Percentiles rank a stretch among this genome's conserved stretches.
Evolutionary conservation across 2,329 filamentous ascomycete genomes (phyloP).

Genomic region (Pezicula carpinea): DNA sequence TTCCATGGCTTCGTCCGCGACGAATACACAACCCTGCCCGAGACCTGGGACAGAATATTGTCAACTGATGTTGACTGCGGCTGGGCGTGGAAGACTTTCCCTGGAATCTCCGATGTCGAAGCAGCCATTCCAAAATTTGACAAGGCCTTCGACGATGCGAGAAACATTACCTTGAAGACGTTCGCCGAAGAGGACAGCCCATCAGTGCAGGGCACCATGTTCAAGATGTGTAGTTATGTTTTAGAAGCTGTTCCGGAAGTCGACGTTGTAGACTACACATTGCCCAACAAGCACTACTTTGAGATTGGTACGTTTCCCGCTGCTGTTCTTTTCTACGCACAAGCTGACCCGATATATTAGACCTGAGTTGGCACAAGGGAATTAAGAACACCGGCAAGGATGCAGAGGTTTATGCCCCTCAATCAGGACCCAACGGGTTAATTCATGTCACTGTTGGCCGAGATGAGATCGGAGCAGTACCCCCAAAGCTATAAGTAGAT

Average conservation of each 20-base stretch:
- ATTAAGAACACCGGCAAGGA: slow-evolving; percentile 93
- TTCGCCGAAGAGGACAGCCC: slow-evolving; percentile 90
- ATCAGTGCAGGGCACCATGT: slow-evolving; percentile 96
- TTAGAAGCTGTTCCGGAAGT: slow-evolving; percentile 69
- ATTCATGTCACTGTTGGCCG: slow-evolving; percentile 89
- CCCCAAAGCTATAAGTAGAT: slow-evolving; percentile 21
- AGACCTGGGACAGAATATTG: slow-evolving; percentile 92
- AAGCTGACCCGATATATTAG: slow-evolving; percentile 39
- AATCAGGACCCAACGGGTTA: slow-evolving; percentile 87
- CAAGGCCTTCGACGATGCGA: slow-evolving; percentile 70
- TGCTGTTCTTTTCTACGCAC: background rate
- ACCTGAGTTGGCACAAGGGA: slow-evolving; percentile 94
- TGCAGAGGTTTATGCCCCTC: slow-evolving; percentile 91
- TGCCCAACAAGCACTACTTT: slow-evolving; percentile 99
- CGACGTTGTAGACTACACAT: slow-evolving; percentile 69
- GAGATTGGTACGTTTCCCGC: slow-evolving; percentile 67
- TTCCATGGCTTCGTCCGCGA: slow-evolving; percentile 94
- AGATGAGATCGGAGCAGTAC: slow-evolving; percentile 1
- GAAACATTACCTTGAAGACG: slow-evolving; percentile 80
- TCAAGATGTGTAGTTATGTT: slow-evolving; percentile 93
- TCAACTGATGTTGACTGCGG: slow-evolving; percentile 85
- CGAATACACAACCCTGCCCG: slow-evolving; percentile 84
- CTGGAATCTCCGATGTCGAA: slow-evolving; percentile 62
- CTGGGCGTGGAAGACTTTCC: slow-evolving; percentile 81
- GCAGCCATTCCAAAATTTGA: slow-evolving; percentile 65